phyloP scores from a whole-genome alignment of 2,329 filamentous ascomycete species.

The Rhinocladiella mackenziei region DNA sequence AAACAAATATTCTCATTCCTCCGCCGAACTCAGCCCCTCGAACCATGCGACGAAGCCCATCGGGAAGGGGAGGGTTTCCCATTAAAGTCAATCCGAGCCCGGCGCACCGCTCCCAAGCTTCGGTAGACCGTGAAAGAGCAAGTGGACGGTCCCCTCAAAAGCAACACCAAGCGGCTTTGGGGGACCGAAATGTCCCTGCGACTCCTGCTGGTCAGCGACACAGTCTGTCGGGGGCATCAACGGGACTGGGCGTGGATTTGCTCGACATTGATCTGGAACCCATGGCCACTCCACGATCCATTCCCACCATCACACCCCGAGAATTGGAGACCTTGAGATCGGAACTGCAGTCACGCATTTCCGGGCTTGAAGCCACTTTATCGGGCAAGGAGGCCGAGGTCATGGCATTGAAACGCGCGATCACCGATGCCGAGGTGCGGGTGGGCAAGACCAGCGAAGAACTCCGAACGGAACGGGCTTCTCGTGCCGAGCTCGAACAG shows the following conservation, averaged over 20 bases:
- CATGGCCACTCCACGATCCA: conserved; percentile 82
- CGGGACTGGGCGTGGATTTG: conserved; percentile 41
- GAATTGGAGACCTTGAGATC: conserved; percentile 93
- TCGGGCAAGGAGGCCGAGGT: conserved; percentile 93
- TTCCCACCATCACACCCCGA: conserved; percentile 84
- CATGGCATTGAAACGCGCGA: conserved; percentile 76
- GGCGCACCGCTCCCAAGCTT: conserved; percentile 29
- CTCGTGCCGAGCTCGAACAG: conserved; percentile 66
- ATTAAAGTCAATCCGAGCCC: conserved; percentile 29
- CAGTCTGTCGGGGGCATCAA: conserved; percentile 26
- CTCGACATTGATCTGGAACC: conserved; percentile 93
- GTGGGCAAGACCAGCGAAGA: conserved; percentile 82
- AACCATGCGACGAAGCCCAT: conserved; percentile 36
- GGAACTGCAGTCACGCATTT: conserved; percentile 84
- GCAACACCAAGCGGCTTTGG: conserved; percentile 19
- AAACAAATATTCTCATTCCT: conserved; percentile 55
- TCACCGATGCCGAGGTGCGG: conserved; percentile 85
- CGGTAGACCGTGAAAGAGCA: conserved; percentile 29
- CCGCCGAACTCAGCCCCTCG: conserved; percentile 45
- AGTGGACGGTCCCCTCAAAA: conserved; percentile 30
- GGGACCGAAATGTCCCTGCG: conserved; percentile 22
- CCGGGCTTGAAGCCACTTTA: conserved; percentile 84
- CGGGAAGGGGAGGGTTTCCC: conserved; percentile 34
- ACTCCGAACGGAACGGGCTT: conserved; percentile 69
- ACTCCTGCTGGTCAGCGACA: conserved; percentile 31